Conservation (phyloP, 768 basidiomycete genomes). For the Hortiboletus flavorubellus region DNA sequence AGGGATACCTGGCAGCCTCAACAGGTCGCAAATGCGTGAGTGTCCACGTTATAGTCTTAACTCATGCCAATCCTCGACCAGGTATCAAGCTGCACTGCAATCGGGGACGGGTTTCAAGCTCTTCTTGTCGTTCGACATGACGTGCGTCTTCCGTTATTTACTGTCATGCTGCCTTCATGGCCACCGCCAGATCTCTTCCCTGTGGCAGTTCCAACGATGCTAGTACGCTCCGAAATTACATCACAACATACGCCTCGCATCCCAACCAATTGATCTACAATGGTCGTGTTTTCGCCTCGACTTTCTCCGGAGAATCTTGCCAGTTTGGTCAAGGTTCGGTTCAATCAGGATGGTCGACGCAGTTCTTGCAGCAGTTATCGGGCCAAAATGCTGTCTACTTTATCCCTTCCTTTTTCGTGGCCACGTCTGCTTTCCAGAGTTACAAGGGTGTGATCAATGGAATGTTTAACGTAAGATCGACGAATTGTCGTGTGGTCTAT, state of each 20-base stretch:
- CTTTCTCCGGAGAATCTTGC: constrained; percentile 70
- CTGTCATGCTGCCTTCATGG: not conserved
- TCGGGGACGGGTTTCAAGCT: constrained; percentile 61
- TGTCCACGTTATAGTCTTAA: constrained; percentile 8
- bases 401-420: constrained; percentile 68
- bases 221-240: constrained; percentile 47
- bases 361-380: constrained; percentile 47
- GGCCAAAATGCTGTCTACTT: constrained; percentile 52
- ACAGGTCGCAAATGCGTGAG: constrained; percentile 63
- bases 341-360: constrained; percentile 53
- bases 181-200: constrained; percentile 45
- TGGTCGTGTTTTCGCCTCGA: constrained; percentile 56
- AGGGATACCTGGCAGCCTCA: constrained; percentile 58
- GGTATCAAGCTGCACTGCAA: constrained; percentile 54
- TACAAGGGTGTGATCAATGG: constrained; percentile 54
- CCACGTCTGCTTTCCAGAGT: constrained; percentile 44
- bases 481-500: constrained; percentile 4
- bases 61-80: constrained; percentile 25
- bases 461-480: constrained; percentile 50
- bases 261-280: constrained; percentile 55
- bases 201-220: constrained; percentile 50
- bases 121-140: constrained; percentile 79
- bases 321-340: constrained; percentile 56
- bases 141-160: constrained; percentile 38
- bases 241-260: constrained; percentile 50